phyloP scores from a whole-genome alignment of 495 filamentous ascomycete species.

The Aspergillus baeticus region DNA sequence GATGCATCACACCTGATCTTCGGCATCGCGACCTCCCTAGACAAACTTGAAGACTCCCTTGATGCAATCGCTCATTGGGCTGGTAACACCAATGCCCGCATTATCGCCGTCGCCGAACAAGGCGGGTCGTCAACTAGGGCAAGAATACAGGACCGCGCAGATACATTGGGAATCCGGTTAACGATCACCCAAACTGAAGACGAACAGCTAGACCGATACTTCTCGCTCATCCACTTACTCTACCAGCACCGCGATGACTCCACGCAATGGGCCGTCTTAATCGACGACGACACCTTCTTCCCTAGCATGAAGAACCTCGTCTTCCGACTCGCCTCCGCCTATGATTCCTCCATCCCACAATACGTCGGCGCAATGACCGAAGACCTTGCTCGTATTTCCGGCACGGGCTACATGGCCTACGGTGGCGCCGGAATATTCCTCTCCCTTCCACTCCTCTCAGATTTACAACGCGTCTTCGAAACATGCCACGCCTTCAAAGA shows the following conservation, averaged over 20 bases:
- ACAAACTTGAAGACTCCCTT: slow-evolving; percentile 54
- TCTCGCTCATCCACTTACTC: slow-evolving; percentile 47
- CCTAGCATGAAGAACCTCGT: slow-evolving; percentile 49
- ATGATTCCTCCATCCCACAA: slow-evolving; percentile 44
- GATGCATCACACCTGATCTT: slow-evolving; percentile 57
- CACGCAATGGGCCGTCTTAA: slow-evolving; percentile 53
- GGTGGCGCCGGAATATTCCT: slow-evolving; percentile 62
- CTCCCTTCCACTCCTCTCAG: slow-evolving; percentile 44
- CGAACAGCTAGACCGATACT: slow-evolving; percentile 54
- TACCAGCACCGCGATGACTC: slow-evolving; percentile 24
- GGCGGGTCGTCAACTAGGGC: slow-evolving; percentile 9
- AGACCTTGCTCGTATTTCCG: slow-evolving; percentile 46
- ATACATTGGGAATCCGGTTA: slow-evolving; percentile 45
- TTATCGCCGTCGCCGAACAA: slow-evolving; percentile 50
- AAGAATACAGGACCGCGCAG: slow-evolving; percentile 34
- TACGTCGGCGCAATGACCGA: slow-evolving; percentile 59
- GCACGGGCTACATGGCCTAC: slow-evolving; percentile 47
- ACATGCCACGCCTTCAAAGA: slow-evolving; percentile 37
- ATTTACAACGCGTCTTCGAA: slow-evolving; percentile 36
- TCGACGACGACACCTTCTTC: slow-evolving; percentile 74
- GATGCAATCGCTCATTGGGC: slow-evolving; percentile 62
- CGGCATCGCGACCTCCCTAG: slow-evolving; percentile 58
- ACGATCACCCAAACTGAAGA: slow-evolving; percentile 48
- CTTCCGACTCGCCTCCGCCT: slow-evolving; percentile 34
- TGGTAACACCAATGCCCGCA: slow-evolving; percentile 48